phyloP scores from a whole-genome alignment of 805 yeast species.

The Citeromyces nyonsensis region DNA sequence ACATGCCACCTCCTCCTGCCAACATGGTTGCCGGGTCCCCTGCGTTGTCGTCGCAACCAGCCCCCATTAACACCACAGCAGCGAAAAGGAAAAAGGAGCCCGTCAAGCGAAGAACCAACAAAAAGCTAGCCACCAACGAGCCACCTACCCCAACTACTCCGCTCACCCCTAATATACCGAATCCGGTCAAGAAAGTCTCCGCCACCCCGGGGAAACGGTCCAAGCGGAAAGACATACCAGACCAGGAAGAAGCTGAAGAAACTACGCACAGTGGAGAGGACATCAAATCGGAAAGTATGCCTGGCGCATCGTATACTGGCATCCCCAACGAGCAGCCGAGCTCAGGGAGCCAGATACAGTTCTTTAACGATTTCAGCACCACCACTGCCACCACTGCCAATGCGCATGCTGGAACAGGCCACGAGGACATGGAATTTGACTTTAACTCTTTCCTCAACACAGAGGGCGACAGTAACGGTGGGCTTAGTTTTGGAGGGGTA shows the following conservation, averaged over 20 bases:
- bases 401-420: not conserved
- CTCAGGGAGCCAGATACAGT: not conserved
- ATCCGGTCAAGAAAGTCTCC: slow-evolving; percentile 1
- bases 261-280: slow-evolving; percentile 5
- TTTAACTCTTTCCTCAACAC: slow-evolving; percentile 26
- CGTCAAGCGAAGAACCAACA: slow-evolving; percentile 5
- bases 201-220: not conserved
- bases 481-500: slow-evolving; percentile 16
- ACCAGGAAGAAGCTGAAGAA: slow-evolving; percentile 3
- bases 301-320: too few relatives aligned
- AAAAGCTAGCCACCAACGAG: slow-evolving; percentile 12
- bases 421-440: slow-evolving; percentile 9
- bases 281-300: too few relatives aligned
- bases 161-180: slow-evolving; percentile 11
- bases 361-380: slow-evolving; percentile 3
- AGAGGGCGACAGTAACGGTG: slow-evolving; percentile 16
- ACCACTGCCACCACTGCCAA: not conserved
- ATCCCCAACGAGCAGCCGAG: too few relatives aligned
- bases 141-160: slow-evolving; percentile 27
- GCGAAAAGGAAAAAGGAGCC: slow-evolving; percentile 10
- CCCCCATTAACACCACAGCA: slow-evolving; percentile 3
- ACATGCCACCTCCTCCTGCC: slow-evolving; percentile 12
- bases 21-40: slow-evolving; percentile 8
- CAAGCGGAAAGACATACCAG: slow-evolving; percentile 3
- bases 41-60: slow-evolving; percentile 3